Conservation (phyloP, 345 rosid genomes). For the Tarenaya hassleriana region DNA sequence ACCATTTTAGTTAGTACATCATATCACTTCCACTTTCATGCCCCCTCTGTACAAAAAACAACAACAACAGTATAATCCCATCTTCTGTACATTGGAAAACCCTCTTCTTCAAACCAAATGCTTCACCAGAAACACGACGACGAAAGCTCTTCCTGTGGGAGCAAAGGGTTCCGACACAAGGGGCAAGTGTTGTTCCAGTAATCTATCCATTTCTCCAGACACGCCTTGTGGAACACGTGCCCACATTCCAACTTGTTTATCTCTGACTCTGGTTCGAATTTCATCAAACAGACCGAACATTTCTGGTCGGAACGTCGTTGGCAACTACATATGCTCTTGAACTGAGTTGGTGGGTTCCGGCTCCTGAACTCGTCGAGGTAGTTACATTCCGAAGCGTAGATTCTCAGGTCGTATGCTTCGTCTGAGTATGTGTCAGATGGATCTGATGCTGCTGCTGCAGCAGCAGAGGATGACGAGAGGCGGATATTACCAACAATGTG, state of each 20-base stretch:
- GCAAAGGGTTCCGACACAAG: conserved; percentile 43
- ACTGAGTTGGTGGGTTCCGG: conserved; percentile 39
- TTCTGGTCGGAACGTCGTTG: conserved; percentile 35
- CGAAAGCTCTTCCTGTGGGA: conserved; percentile 33
- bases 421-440: conserved; percentile 15
- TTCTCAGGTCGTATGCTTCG: conserved; percentile 17
- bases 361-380: conserved; percentile 48
- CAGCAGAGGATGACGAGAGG: conserved; percentile 25
- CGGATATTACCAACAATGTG: conserved; percentile 42
- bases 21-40: no score
- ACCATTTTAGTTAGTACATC: no score
- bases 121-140: conserved; percentile 35
- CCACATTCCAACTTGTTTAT: conserved; percentile 46
- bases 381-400: conserved; percentile 22
- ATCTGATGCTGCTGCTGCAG: no score
- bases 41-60: no score
- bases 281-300: conserved; percentile 44
- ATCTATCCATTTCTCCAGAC: conserved; percentile 55
- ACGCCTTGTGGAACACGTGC: conserved; percentile 44
- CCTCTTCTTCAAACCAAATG: no score
- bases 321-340: conserved; percentile 29
- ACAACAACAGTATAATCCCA: no score
- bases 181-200: conserved; percentile 54
- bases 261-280: conserved; percentile 41
- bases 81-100: no score